Percentiles rank a stretch among this genome's conserved stretches.
These are phyloP conservation scores for Starmerella stigmatis DNA, from an alignment of 805 yeast species.

Conservation along the genomic window DNA sequence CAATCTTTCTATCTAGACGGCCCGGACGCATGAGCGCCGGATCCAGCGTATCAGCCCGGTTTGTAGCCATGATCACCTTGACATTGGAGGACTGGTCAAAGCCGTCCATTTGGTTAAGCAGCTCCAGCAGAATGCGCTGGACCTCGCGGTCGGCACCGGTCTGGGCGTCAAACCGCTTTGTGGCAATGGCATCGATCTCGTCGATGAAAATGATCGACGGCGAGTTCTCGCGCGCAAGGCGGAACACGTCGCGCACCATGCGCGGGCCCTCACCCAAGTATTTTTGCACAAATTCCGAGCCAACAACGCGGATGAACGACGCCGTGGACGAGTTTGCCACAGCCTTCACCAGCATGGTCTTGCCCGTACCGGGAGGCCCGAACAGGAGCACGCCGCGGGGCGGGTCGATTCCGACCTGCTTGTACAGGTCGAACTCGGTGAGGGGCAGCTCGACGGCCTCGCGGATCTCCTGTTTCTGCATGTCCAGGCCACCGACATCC, in stretches of 20 bases:
- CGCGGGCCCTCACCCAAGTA: constrained; percentile 99
- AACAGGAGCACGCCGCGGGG: constrained; percentile 95
- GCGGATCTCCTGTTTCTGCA: constrained; percentile 98
- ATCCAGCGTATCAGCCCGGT: constrained; percentile 97
- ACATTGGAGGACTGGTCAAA: constrained; percentile 92
- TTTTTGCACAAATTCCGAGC: constrained; percentile 96
- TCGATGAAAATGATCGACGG: constrained; percentile 96
- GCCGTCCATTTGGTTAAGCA: constrained; percentile 98
- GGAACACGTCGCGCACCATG: constrained; percentile 97
- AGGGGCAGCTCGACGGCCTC: constrained; percentile 97
- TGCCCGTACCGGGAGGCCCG: constrained; percentile 99
- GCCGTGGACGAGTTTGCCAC: constrained; percentile 97
- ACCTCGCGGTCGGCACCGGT: constrained; percentile 99
- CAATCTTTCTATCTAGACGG: constrained; percentile 94
- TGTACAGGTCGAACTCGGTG: constrained; percentile 88
- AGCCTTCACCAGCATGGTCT: constrained; percentile 97
- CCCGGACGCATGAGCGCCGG: constrained; percentile 98
- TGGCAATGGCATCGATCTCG: constrained; percentile 98
- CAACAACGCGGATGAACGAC: constrained; percentile 89
- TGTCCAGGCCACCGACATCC: constrained; percentile 97
- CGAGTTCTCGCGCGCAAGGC: constrained; percentile 93
- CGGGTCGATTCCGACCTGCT: constrained; percentile 97
- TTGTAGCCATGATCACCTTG: constrained; percentile 98
- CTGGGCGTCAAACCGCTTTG: constrained; percentile 98
- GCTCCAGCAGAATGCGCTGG: constrained; percentile 90